A percentile compares a stretch with the other conserved stretches of the same genome.
These are phyloP conservation scores for Austroboletus niveus DNA, from an alignment of 1,284 basidiomycete genomes.

Conservation along the genomic window DNA sequence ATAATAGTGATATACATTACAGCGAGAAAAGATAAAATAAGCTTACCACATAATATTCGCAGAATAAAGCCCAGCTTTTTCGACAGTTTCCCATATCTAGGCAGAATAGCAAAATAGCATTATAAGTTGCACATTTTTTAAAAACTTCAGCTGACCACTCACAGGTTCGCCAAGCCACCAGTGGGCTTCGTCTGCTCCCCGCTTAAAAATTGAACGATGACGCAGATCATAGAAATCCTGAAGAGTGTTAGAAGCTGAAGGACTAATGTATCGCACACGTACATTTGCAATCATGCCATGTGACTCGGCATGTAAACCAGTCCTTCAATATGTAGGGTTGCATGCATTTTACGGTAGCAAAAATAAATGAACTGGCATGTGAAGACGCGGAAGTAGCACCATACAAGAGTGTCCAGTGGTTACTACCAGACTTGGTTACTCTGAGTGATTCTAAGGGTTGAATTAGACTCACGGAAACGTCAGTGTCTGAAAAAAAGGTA, in stretches of 20 bases:
- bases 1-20: background rate
- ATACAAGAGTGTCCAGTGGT: slow-evolving; percentile 83
- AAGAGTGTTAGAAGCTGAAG: no score
- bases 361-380: no score
- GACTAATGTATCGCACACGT: slow-evolving; percentile 17
- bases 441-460: background rate
- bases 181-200: slow-evolving; percentile 54
- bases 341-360: background rate
- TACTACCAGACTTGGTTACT: slow-evolving; percentile 41
- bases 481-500: slow-evolving; percentile 51
- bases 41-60: slow-evolving; percentile 87
- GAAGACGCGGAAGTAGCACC: background rate
- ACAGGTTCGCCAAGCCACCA: slow-evolving; percentile 92
- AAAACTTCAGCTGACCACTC: slow-evolving; percentile 24
- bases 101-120: background rate
- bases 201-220: slow-evolving; percentile 54
- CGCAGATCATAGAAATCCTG: slow-evolving; percentile 82
- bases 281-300: slow-evolving; percentile 90
- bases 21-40: background rate
- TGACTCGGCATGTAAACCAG: slow-evolving; percentile 80
- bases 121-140: background rate
- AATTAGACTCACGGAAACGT: slow-evolving; percentile 73
- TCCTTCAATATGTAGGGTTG: slow-evolving; percentile 44
- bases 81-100: slow-evolving; percentile 86
- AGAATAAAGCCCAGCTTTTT: slow-evolving; percentile 64